Evolutionary conservation across 352 stramenopile species (phyloP).

Genomic region (Phytophthora pisi): DNA sequence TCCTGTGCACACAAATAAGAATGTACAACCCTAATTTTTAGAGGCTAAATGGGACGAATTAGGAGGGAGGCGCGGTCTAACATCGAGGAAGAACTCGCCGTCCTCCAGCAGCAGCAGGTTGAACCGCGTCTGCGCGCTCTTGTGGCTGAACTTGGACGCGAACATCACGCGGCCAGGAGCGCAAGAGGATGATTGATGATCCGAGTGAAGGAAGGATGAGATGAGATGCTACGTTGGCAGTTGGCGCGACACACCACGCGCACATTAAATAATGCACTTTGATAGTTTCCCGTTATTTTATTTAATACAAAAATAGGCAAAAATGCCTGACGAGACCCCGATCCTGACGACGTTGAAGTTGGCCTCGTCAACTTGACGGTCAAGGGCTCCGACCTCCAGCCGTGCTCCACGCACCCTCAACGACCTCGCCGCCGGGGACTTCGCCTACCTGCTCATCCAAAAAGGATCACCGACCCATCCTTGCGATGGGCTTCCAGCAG

Average conservation of each 20-base stretch:
- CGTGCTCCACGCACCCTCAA: too few relatives aligned
- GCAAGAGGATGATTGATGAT: neutral
- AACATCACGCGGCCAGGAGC: constrained; percentile 32
- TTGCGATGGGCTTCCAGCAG: too few relatives aligned
- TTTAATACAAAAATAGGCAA: too few relatives aligned
- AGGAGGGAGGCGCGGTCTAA: constrained; percentile 27
- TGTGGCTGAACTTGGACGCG: constrained; percentile 45
- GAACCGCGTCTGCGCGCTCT: constrained; percentile 83
- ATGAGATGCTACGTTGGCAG: constrained; percentile 3
- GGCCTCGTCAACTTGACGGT: too few relatives aligned
- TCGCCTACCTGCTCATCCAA: too few relatives aligned
- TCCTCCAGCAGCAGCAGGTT: constrained; percentile 94
- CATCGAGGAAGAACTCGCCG: constrained; percentile 95
- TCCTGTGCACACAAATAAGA: constrained; percentile 50
- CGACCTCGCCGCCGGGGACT: too few relatives aligned
- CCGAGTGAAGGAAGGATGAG: constrained; percentile 1
- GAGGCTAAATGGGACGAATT: neutral
- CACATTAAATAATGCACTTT: constrained; percentile 11
- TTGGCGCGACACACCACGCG: constrained; percentile 18
- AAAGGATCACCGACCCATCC: too few relatives aligned
- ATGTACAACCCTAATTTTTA: neutral
- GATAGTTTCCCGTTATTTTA: neutral
- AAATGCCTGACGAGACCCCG: too few relatives aligned
- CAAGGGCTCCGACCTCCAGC: too few relatives aligned
- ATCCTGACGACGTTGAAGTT: too few relatives aligned